phyloP scores from a whole-genome alignment of 2,329 filamentous ascomycete species.

The Colletotrichum caudatum region DNA sequence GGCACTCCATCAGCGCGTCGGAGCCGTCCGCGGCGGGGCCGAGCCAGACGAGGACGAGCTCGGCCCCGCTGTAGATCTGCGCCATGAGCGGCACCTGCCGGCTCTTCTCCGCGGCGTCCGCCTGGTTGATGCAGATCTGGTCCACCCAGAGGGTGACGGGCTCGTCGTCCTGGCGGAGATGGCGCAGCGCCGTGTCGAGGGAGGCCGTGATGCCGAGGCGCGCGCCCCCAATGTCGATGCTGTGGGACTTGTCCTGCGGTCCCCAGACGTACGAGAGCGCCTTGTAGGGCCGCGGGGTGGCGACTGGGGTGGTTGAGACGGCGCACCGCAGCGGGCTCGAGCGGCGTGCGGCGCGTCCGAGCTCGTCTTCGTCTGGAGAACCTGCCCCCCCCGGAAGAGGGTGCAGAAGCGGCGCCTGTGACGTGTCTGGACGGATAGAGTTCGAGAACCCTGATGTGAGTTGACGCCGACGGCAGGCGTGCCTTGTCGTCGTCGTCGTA shows the following conservation, averaged over 20 bases:
- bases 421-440: constrained; percentile 19
- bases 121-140: constrained; percentile 57
- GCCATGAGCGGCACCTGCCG: constrained; percentile 56
- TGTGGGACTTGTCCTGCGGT: constrained; percentile 20
- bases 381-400: background rate
- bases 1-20: constrained; percentile 38
- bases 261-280: constrained; percentile 48
- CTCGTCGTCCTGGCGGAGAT: constrained; percentile 23
- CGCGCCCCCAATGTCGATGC: constrained; percentile 19
- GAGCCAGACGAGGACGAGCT: constrained; percentile 52
- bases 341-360: background rate
- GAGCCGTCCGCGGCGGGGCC: constrained; percentile 43
- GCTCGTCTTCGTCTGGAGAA: constrained; percentile 15
- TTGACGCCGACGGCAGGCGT: constrained; percentile 30
- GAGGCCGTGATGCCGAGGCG: constrained; percentile 35
- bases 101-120: constrained; percentile 51
- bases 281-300: constrained; percentile 41
- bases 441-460: constrained; percentile 37
- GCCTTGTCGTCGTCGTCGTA: constrained; percentile 1
- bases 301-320: constrained; percentile 25
- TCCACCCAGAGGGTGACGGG: constrained; percentile 52
- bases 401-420: background rate
- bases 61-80: constrained; percentile 51
- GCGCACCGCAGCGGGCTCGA: constrained; percentile 29
- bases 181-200: constrained; percentile 34